Evolutionary conservation across 2,329 filamentous ascomycete species (phyloP).

Genomic region (Alternaria incomplexa): DNA sequence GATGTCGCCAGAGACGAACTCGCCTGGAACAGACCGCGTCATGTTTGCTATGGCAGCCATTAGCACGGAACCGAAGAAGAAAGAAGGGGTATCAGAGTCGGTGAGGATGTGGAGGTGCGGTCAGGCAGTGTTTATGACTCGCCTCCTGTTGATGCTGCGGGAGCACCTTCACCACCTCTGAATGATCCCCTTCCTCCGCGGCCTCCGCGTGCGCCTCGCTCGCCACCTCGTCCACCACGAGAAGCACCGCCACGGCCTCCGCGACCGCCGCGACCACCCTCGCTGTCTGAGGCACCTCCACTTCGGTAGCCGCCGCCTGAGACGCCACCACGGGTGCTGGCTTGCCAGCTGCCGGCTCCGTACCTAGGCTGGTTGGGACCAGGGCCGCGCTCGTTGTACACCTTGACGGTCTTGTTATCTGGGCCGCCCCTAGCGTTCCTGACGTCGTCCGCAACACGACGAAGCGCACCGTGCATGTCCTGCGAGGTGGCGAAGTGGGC

Average conservation of each 20-base stretch:
- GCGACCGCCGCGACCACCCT: slow-evolving; percentile 67
- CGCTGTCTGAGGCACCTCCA: slow-evolving; percentile 76
- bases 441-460: slow-evolving; percentile 74
- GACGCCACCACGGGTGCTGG: slow-evolving; percentile 68
- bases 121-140: slow-evolving; percentile 39
- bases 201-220: slow-evolving; percentile 47
- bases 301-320: slow-evolving; percentile 82
- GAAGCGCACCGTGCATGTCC: slow-evolving; percentile 80
- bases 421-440: slow-evolving; percentile 77
- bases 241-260: slow-evolving; percentile 54
- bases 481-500: slow-evolving; percentile 81
- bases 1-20: not conserved
- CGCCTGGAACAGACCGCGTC: not conserved
- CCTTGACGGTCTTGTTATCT: slow-evolving; percentile 80
- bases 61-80: slow-evolving; percentile 24
- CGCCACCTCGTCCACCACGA: slow-evolving; percentile 60
- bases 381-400: slow-evolving; percentile 72
- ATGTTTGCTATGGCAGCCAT: slow-evolving; percentile 7
- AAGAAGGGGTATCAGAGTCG: slow-evolving; percentile 42
- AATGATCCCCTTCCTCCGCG: slow-evolving; percentile 48
- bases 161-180: slow-evolving; percentile 43
- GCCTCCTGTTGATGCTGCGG: slow-evolving; percentile 45
- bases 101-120: slow-evolving; percentile 20
- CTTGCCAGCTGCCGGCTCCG: slow-evolving; percentile 65
- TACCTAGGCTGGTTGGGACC: slow-evolving; percentile 53